Evolutionary conservation across 495 filamentous ascomycete species (phyloP), one percentile per base, ranked within the genome.

Genomic region (Penicillium crystallinum): DNA sequence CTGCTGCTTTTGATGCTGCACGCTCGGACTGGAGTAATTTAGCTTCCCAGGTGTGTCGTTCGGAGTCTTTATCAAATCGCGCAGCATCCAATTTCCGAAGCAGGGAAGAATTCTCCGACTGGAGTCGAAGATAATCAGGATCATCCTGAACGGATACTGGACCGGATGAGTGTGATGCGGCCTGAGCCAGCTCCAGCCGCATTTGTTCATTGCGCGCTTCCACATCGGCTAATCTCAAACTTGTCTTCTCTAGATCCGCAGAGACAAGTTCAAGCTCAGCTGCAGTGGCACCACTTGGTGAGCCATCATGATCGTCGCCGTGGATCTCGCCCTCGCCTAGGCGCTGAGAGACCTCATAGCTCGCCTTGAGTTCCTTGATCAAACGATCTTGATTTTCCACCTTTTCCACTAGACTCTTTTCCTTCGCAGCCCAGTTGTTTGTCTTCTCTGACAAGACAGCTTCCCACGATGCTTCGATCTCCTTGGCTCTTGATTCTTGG

Each of bases 201-300:
- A 99, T 67, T 61, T 96, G 91, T 66, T 99, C 93, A 61, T 99
- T 99, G 44, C 92, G 82, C 22, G 89, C 87, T 69, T 97, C 92
- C 25, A 96, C 83, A 55, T 99, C 91, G 25, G 90, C 91, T 34
- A 97, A 75, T 36, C 95, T 76, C 27, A 90, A 70, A 54, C 86
- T 96, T 8, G 91, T 91, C 62, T 90, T 85, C 59, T 99, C 93
- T 25, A 99, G 67, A 63, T 97, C 93, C 1, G 91, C 85, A 59
- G 85, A 84, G 18, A 96, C 83, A 70, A 99, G 88, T 57, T 99
- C 93, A 52, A 99, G 71, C 71, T 97, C 93, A 12, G 93, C 93
- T 60, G 83, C 90, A 6, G 83, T 86, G 49, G 91, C 88, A 41
- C 84, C 80, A 43, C 70, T 69, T 6, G 75, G 77, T 29, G 72